These are phyloP conservation scores for Fomitopsis pulvina DNA, from an alignment of 768 basidiomycete genomes.

Conservation along the genomic window DNA sequence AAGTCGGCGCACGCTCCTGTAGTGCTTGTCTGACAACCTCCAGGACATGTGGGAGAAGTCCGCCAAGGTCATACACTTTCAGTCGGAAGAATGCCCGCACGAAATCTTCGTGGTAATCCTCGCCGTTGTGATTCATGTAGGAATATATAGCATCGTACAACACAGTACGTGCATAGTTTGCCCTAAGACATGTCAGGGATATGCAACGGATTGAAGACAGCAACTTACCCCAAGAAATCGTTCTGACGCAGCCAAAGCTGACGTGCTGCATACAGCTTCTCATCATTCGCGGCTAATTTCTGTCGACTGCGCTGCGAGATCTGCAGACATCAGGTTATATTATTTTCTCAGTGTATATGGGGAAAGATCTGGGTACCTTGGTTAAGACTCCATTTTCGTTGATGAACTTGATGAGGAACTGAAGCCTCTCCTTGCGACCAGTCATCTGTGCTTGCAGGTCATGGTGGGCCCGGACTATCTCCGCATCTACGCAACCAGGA, in stretches of 20 bases:
- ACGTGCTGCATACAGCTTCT: constrained; percentile 76
- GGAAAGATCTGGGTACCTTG: constrained; percentile 43
- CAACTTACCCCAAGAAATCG: constrained; percentile 52
- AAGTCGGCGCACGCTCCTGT: constrained; percentile 36
- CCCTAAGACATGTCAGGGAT: constrained; percentile 27
- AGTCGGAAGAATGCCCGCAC: constrained; percentile 82
- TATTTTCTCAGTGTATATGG: background rate
- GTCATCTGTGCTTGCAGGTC: constrained; percentile 76
- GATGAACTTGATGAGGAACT: constrained; percentile 85
- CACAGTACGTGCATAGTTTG: constrained; percentile 50
- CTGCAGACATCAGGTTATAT: constrained; percentile 31
- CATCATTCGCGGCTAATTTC: constrained; percentile 72
- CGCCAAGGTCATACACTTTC: constrained; percentile 58
- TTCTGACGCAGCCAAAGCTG: constrained; percentile 80
- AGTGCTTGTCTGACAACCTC: constrained; percentile 39
- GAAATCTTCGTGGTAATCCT: constrained; percentile 63
- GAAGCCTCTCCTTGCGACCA: constrained; percentile 66
- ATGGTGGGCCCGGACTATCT: constrained; percentile 67
- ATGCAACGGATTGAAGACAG: background rate
- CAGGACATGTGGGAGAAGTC: constrained; percentile 54
- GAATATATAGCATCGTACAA: constrained; percentile 64
- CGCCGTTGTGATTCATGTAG: constrained; percentile 56
- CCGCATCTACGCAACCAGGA: constrained; percentile 37
- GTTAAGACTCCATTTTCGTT: constrained; percentile 76
- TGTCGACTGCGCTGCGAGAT: constrained; percentile 78